Base-by-base conservation (phyloP, 2,329 filamentous ascomycete genomes). In the Chaetomium globosum region DNA sequence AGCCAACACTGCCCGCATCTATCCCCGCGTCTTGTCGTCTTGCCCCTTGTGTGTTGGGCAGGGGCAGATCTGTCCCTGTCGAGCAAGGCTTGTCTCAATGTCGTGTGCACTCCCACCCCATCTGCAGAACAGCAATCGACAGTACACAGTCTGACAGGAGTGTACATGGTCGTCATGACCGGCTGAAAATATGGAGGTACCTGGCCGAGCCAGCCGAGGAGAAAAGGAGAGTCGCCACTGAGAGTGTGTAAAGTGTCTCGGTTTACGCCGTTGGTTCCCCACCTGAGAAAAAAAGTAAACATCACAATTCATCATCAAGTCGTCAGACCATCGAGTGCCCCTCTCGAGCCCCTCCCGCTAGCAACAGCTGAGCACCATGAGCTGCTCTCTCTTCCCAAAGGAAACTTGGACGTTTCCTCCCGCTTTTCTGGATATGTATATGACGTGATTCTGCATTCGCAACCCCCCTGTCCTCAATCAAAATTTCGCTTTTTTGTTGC, bases 391-490 rank as follows among this genome's bases (percentile, higher is more conserved):
- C 39, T 43, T 43, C 16, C 39, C 13, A 43, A 7, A 31, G 5
- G 16, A 58, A 58, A 31, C 26, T 49, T 31, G 53, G 53, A 21
- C n/a, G 23, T n/a, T 46, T 51, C 19, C 19, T 51, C 16, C 43
- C 51, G 49, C 49, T 33, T 36, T 48, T 48, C 16, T 26, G 30
- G 36, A 36, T 31, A 23, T 53, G 12, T 36, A 63, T 63, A 63
- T 63, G 61, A 63, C 61, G 54, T 58, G 53, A 63, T 63, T 43
- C 6, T 39, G 31, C 28, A 16, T 31, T 26, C 23, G n/a, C 19
- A 10, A 39, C 13, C 23, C 58, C 49, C 46, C 51, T 36, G 13
- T 23, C 6, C 8, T 10, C 21, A 28, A 26, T 43, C 6, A 58
- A 46, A 23, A 43, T 23, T 43, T 61, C 26, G 36, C 23, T 43